These are phyloP conservation scores for Eimeria sp. DNA, from an alignment of 169 alveolate species.

Conservation along the genomic window DNA sequence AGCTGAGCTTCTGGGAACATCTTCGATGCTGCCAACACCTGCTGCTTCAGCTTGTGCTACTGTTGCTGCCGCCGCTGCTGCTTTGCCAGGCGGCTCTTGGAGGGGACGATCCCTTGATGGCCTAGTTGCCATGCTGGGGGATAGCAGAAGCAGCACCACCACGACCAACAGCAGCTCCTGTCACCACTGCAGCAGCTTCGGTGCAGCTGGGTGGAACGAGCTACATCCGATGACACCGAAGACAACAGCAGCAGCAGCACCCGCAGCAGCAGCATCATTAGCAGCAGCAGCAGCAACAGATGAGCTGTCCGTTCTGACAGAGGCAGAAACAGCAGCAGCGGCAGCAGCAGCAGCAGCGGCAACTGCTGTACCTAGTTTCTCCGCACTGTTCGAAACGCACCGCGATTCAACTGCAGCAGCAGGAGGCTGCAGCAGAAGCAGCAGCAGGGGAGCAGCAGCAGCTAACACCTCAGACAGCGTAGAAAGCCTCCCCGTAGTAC, in stretches of 20 bases:
- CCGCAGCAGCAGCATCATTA: background rate
- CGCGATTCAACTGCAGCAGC: background rate
- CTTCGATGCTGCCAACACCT: constrained; percentile 2
- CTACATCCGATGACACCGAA: background rate
- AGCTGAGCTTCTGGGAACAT: background rate
- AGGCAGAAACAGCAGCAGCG: background rate
- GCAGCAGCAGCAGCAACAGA: background rate
- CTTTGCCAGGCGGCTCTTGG: constrained; percentile 35
- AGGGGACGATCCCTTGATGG: constrained; percentile 11
- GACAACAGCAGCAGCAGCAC: background rate
- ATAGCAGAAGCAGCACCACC: constrained; percentile 18
- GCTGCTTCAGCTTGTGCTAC: constrained; percentile 39
- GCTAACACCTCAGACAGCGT: background rate
- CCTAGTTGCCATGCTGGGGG: constrained; percentile 1
- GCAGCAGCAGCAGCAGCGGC: constrained; percentile 41
- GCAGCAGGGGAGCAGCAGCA: background rate
- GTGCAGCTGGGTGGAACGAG: background rate
- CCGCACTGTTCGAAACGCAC: constrained; percentile 19
- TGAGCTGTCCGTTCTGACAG: background rate
- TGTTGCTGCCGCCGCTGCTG: constrained; percentile 27
- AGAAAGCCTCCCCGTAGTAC: constrained; percentile 56
- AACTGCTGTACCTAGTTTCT: background rate
- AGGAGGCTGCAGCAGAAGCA: constrained; percentile 27
- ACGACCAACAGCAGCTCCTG: background rate
- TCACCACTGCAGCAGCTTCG: constrained; percentile 1